Conservation (phyloP, 179 eudicot genomes). For the Beta macrorhiza region DNA sequence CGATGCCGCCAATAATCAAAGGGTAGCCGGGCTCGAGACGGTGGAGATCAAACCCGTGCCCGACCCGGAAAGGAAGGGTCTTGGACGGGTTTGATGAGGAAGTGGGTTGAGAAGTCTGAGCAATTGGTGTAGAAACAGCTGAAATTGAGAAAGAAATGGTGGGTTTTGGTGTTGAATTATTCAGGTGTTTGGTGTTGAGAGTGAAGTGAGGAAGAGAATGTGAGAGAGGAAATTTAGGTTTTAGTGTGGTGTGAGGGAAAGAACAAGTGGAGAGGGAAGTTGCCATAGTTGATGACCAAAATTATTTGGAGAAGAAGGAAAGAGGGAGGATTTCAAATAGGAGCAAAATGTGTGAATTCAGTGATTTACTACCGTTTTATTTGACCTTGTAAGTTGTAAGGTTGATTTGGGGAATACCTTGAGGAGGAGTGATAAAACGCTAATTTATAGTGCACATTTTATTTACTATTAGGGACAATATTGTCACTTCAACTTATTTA, state of each 20-base stretch:
- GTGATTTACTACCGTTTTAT: no score
- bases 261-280: constrained; percentile 25
- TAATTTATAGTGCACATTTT: no score
- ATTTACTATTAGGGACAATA: no score
- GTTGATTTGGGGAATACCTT: no score
- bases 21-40: constrained; percentile 91
- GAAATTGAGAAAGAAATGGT: constrained; percentile 25
- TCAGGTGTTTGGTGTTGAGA: constrained; percentile 13
- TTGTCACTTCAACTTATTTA: no score
- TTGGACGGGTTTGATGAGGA: constrained; percentile 39
- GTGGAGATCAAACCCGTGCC: constrained; percentile 94
- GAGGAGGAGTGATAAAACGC: no score
- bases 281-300: constrained; percentile 34
- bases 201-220: constrained; percentile 21
- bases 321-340: background rate
- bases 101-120: constrained; percentile 38
- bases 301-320: background rate
- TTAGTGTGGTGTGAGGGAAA: constrained; percentile 21
- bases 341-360: no score
- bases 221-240: constrained; percentile 14
- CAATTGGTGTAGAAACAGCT: constrained; percentile 46
- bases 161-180: constrained; percentile 7
- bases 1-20: constrained; percentile 85
- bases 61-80: constrained; percentile 76
- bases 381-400: no score